phyloP scores from a whole-genome alignment of 106 monocot genomes.

The Dendrobium chrysotoxum region DNA sequence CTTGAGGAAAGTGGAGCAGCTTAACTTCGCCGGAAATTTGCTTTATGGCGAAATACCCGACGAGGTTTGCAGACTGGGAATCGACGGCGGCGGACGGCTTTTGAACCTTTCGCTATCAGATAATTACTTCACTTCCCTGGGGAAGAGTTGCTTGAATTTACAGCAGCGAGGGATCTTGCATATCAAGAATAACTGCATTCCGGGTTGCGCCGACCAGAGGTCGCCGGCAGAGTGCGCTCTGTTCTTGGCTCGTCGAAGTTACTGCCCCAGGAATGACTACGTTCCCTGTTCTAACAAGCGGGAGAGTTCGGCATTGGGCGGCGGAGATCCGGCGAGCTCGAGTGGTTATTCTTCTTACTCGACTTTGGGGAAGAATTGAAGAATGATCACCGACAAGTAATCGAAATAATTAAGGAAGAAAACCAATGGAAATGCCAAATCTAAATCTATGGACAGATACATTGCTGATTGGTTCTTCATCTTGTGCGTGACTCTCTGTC shows the following conservation, averaged over 20 bases:
- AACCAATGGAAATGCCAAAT: neutral
- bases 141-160: constrained; percentile 29
- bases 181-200: constrained; percentile 42
- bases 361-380: neutral
- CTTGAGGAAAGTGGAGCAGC: constrained; percentile 35
- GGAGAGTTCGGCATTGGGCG: neutral
- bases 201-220: constrained; percentile 30
- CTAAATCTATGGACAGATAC: neutral
- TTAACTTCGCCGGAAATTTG: constrained; percentile 44
- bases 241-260: constrained; percentile 1
- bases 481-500: neutral
- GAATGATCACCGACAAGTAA: neutral
- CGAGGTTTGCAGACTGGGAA: constrained; percentile 25
- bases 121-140: constrained; percentile 54
- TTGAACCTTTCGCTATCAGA: constrained; percentile 43
- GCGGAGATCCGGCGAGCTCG: no score
- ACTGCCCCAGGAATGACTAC: neutral
- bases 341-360: no score
- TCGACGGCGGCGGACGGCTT: constrained; percentile 19
- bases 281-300: neutral
- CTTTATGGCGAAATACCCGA: constrained; percentile 36
- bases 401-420: neutral
- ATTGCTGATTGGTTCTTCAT: neutral
- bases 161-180: constrained; percentile 21
- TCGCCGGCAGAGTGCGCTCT: constrained; percentile 29